Conservation (phyloP, 164 flowering plant genomes). For the Akebia trifoliata region DNA sequence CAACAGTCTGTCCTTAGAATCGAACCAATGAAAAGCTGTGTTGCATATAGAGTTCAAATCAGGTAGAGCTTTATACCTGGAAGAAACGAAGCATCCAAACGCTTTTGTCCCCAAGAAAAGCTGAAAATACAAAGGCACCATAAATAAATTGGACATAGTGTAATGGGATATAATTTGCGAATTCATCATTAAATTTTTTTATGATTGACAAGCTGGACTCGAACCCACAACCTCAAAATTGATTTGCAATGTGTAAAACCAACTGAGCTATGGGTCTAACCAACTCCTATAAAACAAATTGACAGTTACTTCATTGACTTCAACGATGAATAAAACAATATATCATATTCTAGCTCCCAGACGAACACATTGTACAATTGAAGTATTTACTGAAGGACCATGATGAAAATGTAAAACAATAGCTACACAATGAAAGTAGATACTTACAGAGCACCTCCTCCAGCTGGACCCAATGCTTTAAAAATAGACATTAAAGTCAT, state of each 20-base stretch:
- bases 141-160: neutral
- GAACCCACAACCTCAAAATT: too few relatives aligned
- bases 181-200: neutral
- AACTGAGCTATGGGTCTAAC: too few relatives aligned
- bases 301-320: too few relatives aligned
- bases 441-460: conserved; percentile 76
- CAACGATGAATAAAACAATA: neutral
- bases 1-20: too few relatives aligned
- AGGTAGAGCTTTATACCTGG: conserved; percentile 54
- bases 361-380: neutral
- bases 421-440: neutral
- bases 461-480: conserved; percentile 78
- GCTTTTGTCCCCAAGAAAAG: conserved; percentile 58
- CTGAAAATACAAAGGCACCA: conserved; percentile 23
- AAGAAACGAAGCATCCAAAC: conserved; percentile 47
- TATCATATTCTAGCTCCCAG: too few relatives aligned
- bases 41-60: too few relatives aligned
- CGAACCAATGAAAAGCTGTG: too few relatives aligned
- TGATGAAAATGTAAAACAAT: too few relatives aligned
- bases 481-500: conserved; percentile 70
- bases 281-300: too few relatives aligned
- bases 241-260: too few relatives aligned
- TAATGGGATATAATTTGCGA: neutral
- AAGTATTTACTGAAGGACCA: neutral
- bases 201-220: too few relatives aligned